Conservation (phyloP, 306 rosid species). For the Myrica gale region DNA sequence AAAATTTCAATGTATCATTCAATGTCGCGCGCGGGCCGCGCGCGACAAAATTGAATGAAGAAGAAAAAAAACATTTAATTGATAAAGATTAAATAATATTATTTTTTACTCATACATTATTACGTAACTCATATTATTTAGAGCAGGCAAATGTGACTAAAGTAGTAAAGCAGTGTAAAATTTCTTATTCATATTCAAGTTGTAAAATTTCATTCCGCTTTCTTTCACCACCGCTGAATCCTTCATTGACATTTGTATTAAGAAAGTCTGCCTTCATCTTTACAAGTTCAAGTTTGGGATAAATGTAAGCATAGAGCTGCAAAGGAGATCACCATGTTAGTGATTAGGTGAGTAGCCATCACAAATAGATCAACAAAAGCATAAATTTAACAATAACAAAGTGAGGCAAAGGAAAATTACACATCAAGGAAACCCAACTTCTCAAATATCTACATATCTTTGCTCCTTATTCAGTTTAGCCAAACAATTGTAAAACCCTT, state of each 20-base stretch:
- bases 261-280: slow-evolving; percentile 90
- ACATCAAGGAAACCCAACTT: neutral
- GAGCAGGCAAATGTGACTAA: no score
- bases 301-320: slow-evolving; percentile 75
- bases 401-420: neutral
- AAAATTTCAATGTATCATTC: no score
- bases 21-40: no score
- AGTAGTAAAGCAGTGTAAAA: no score
- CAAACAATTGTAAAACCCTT: neutral
- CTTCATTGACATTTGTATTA: slow-evolving; percentile 90
- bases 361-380: neutral
- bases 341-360: slow-evolving; percentile 2
- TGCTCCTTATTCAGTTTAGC: neutral
- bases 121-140: no score
- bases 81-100: no score
- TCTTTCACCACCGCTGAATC: slow-evolving; percentile 94
- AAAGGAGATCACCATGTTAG: slow-evolving; percentile 31
- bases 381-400: neutral
- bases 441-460: neutral
- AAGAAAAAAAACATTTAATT: no score
- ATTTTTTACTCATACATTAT: no score
- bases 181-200: slow-evolving; percentile 44
- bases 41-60: no score
- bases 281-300: slow-evolving; percentile 77
- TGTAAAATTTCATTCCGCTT: slow-evolving; percentile 94